Conservation (phyloP, 2,329 filamentous ascomycete species). For the Botrytis hyacinthi region DNA sequence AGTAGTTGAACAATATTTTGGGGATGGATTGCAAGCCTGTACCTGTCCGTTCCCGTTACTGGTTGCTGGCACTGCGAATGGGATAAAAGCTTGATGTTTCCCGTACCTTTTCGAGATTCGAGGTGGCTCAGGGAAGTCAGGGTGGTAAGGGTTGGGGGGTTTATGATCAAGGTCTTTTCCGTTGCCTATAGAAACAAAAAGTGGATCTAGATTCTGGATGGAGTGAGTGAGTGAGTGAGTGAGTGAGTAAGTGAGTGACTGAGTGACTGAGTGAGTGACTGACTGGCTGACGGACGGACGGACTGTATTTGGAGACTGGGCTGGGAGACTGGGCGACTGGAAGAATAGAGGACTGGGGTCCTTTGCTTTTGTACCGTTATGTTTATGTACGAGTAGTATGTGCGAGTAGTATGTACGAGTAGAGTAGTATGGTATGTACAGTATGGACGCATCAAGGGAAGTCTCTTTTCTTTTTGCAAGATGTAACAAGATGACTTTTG, state of each 20-base stretch:
- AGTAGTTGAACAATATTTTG: slow-evolving; percentile 1
- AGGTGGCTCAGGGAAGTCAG: neutral
- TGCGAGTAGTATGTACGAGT: neutral
- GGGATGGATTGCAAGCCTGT: slow-evolving; percentile 1
- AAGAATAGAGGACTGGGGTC: neutral
- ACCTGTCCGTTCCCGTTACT: slow-evolving; percentile 2
- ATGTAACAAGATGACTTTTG: neutral
- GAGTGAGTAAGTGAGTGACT: neutral
- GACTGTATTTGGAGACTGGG: no score
- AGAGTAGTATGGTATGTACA: neutral
- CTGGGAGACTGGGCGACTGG: no score
- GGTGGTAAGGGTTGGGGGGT: neutral
- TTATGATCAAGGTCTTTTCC: neutral
- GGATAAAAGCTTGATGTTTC: slow-evolving; percentile 1
- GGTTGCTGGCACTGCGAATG: slow-evolving; percentile 1
- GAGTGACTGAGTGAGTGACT: neutral
- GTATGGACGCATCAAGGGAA: neutral
- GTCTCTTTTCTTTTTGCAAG: neutral
- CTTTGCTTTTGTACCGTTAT: neutral
- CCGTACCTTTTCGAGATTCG: slow-evolving; percentile 4
- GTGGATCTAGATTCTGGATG: slow-evolving; percentile 12
- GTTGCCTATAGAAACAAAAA: slow-evolving; percentile 18
- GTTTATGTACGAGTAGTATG: neutral
- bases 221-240: neutral
- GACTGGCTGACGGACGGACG: no score